Base-by-base conservation (phyloP, 768 basidiomycete species). In the Leccinum disarticulatum region DNA sequence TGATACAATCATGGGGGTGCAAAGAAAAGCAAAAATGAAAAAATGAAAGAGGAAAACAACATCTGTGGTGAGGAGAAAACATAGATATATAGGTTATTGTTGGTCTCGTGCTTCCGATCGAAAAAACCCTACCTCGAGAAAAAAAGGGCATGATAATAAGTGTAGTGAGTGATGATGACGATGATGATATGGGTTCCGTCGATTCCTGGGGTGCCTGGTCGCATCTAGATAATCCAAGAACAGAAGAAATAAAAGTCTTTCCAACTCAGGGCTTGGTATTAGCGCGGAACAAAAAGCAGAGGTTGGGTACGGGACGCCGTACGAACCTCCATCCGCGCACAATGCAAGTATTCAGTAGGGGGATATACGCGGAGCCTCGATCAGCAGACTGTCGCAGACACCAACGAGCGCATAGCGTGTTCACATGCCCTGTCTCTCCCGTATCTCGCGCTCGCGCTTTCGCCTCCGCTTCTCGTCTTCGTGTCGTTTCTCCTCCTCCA, bases 381-480 rank as follows among this genome's bases (percentile, higher is more conserved):
- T 33, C 13, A 30, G n/a, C n/a, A n/a, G n/a, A n/a, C n/a, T n/a
- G n/a, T n/a, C n/a, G 46, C 27, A 25, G 17, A 22, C 11, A 19
- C 4, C 17, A 9, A 10, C 6, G 1, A 13, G 41, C 15, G 5
- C 14, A 13, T 3, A 27, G 25, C 19, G 17, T n/a, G 1, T n/a
- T 56, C 36, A 65, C 19, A 65, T 61, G 48, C 64, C 68, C 61
- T 75, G 66, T 63, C 82, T 65, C 70, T 71, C 65, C 52, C 65
- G 64, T 38, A 66, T 66, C 48, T 77, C 80, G 64, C 74, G 81
- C 71, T 87, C 86, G 70, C 85, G 87, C 79, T 80, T 87, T 65
- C 80, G 81, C 55, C 81, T 76, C 28, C 86, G 84, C 69, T 91
- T 91, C 77, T 90, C 89, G 64, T 88, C 87, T 65, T 90, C 88